Base-by-base conservation (phyloP, 2,329 filamentous ascomycete species). In the Fusarium floridanum region DNA sequence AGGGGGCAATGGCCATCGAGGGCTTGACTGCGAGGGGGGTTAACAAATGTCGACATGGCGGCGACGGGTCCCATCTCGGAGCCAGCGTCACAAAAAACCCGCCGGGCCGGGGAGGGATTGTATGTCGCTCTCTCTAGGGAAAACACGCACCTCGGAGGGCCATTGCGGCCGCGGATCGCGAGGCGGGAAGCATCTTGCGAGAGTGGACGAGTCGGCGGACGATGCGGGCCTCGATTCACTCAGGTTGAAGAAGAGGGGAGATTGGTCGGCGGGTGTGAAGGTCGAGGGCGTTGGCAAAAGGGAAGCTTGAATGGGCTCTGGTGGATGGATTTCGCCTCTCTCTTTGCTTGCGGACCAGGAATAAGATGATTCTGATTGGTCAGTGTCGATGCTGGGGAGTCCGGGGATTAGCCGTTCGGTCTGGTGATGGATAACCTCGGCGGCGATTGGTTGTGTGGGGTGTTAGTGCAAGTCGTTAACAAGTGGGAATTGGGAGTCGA, bases 1-100 rank as follows among this genome's bases (percentile, higher is more conserved):
- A 90, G 75, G 91, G 90, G 70, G 92, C 82, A 79, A 94, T 84
- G 68, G 91, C 86, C 66, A 87, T 86, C 64, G 89, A 84, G 75
- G 93, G 93, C 85, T 91, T 93, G 83, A 87, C 93, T 95, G 80
- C 78, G 48, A 37, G 22, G 9, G n/a, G n/a, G 1, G 66, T 71
- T 61, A 71, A 74, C 73, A 64, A 67, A 43, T 56, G 22, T 41
- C 55, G 41, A 32, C 4, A 61, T 75, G 48, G 67, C 56, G 66
- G 70, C 45, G 20, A 27, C 27, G 45, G 24, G 20, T 60, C 74
- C 50, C 29, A 66, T 66, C 55, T 43, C 34, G 62, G 72, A 70
- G 72, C 45, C 64, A 72, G 45, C 24, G 22, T 27, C 45, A 27
- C 45, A 77, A 73, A 76, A 75, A 78, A 69, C 63, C 71, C 74